phyloP scores from a whole-genome alignment of 305 asterid genomes.

The Fraxinus velutina region DNA sequence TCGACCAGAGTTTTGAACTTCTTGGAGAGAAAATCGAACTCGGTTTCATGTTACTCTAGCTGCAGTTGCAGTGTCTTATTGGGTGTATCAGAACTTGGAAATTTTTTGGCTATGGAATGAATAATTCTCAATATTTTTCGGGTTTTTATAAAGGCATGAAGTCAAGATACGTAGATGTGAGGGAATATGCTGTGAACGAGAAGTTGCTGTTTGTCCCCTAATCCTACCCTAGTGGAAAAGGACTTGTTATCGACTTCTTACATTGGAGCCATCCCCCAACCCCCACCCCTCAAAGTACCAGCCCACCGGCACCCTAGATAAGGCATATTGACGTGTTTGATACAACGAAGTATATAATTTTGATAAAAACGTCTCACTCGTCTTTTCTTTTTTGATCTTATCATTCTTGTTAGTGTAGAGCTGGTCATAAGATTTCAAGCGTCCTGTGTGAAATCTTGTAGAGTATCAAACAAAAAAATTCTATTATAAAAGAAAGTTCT shows the following conservation, averaged over 20 bases:
- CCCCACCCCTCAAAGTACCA: not conserved
- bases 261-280: conserved; percentile 32
- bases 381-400: not conserved
- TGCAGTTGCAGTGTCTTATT: not conserved
- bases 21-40: conserved; percentile 28
- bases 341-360: no score
- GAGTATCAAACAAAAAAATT: no score
- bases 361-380: not conserved
- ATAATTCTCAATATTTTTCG: not conserved
- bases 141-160: not conserved
- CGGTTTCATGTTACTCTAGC: conserved; percentile 23
- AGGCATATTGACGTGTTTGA: not conserved
- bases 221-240: conserved; percentile 40
- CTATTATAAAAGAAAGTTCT: not conserved
- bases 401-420: not conserved
- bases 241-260: conserved; percentile 39
- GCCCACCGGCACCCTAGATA: not conserved
- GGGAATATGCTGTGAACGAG: conserved; percentile 36
- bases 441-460: not conserved
- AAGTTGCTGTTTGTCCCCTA: conserved; percentile 38
- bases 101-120: conserved; percentile 10
- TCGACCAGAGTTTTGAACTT: conserved; percentile 41
- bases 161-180: conserved; percentile 30
- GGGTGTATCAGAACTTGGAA: not conserved
- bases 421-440: not conserved